A percentile compares a stretch with the other conserved stretches of the same genome.
These are phyloP conservation scores for Mrakia frigida DNA, from an alignment of 768 basidiomycete genomes.

Conservation along the genomic window DNA sequence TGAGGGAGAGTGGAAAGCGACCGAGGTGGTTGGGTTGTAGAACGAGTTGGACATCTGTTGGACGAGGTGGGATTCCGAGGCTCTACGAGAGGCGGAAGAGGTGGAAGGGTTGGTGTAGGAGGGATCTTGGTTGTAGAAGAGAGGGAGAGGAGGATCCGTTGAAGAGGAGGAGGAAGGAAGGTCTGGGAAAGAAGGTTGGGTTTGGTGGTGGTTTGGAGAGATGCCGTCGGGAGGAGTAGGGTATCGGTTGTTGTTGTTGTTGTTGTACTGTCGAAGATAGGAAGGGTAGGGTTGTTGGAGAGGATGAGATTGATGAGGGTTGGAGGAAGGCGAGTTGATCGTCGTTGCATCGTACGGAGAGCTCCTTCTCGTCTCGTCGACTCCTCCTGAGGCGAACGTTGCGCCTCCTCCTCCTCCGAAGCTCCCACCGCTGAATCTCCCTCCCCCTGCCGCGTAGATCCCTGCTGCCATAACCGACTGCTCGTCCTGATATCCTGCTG, in stretches of 20 bases:
- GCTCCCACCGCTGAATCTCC: not conserved
- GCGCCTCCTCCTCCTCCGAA: not conserved
- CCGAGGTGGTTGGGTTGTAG: not conserved
- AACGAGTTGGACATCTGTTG: not conserved
- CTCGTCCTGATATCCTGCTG: not conserved
- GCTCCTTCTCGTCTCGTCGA: not conserved
- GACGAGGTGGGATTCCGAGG: slow-evolving; percentile 5
- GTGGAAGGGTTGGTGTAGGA: not conserved
- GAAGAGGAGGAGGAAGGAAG: not conserved
- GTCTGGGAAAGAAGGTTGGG: slow-evolving; percentile 6
- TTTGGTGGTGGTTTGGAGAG: too few relatives aligned
- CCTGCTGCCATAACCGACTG: not conserved
- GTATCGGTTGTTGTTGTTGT: not conserved
- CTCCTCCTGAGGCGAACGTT: not conserved
- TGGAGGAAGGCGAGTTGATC: not conserved
- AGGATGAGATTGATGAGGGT: not conserved
- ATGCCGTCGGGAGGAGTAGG: not conserved
- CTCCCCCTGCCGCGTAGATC: not conserved
- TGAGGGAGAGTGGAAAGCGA: not conserved
- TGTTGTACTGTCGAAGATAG: not conserved
- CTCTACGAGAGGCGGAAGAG: not conserved
- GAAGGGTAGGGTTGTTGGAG: not conserved
- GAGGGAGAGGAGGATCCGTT: not conserved
- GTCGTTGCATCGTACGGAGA: not conserved
- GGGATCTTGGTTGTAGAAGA: not conserved